Evolutionary conservation across 495 filamentous ascomycete species (phyloP).

Genomic region (Penicillium subrubescens): DNA sequence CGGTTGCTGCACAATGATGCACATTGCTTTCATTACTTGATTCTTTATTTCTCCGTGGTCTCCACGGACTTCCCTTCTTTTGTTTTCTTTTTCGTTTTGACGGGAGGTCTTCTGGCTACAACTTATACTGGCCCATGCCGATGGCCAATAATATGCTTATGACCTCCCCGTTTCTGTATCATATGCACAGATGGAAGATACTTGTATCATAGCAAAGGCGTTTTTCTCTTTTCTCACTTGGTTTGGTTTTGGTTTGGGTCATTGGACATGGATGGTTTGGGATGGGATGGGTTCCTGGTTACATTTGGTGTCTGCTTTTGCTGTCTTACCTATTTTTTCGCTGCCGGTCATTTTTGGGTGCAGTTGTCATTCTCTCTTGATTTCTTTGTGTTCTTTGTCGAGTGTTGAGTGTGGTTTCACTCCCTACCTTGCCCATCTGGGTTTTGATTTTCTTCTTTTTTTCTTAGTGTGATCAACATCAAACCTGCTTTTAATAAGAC

Average conservation of each 20-base stretch:
- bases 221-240: neutral
- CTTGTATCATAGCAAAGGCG: constrained; percentile 25
- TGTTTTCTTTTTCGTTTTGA: neutral
- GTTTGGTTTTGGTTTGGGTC: no score
- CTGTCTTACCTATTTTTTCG: neutral
- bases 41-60: neutral
- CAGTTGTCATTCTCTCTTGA: neutral
- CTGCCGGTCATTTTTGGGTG: neutral
- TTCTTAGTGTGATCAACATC: neutral
- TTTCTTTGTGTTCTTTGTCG: neutral
- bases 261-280: neutral
- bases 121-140: neutral
- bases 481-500: neutral
- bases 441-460: neutral
- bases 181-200: constrained; percentile 11
- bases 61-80: neutral
- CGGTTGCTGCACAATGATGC: neutral
- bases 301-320: neutral
- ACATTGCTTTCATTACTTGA: neutral
- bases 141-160: neutral
- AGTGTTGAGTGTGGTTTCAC: neutral
- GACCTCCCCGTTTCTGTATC: constrained; percentile 6
- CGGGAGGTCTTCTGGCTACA: neutral
- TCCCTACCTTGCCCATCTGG: neutral
- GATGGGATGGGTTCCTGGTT: neutral